Base-by-base conservation (phyloP, 2,329 filamentous ascomycete genomes). In the Drechmeria coniospora region DNA sequence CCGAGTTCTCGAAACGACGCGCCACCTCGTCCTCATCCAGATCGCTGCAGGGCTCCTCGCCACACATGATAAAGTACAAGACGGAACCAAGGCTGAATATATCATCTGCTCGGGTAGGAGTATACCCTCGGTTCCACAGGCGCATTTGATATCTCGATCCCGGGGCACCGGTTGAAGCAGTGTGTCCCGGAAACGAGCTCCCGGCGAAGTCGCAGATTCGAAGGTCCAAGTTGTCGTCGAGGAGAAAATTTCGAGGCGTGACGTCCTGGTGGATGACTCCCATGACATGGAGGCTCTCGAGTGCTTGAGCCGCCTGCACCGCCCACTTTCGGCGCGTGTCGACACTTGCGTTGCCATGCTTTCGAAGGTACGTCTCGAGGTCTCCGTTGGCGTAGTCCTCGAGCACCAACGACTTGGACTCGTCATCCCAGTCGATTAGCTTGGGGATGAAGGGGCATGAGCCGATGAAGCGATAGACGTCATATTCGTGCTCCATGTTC, bases 211-310 rank as follows among this genome's bases (percentile, higher is more conserved):
- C 32, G 24, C 29, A 29, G 21, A 29, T 24, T 18, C 27, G 11
- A 24, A 29, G 21, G 21, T 29, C 22, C 15, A 29, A 16, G 21
- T 40, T 23, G 11, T 38, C 31, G 30, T 53, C 46, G 14, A 54
- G 32, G 3, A 54, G 37, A 27, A 53, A 45, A 32, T 54, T 51
- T 30, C 42, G 44, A 9, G 50, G 48, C 33, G 46, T 44, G 22
- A 55, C 38, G 28, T 56, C 48, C 34, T 43, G 50, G 30, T 56
- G 51, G 31, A 53, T 41, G 11, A 53, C 42, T 11, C 36, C 37
- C 33, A 41, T 38, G n/a, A 26, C 37, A 42, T 56, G 52, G 17
- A 55, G 29, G 25, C 49, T 36, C 23, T 33, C 28, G 19, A 54
- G 30, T 11, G 40, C 47, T 37, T 53, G 40, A 20, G 47, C 39